Evolutionary conservation across 2,329 filamentous ascomycete species (phyloP).

Genomic region (Claviceps humidiphila): DNA sequence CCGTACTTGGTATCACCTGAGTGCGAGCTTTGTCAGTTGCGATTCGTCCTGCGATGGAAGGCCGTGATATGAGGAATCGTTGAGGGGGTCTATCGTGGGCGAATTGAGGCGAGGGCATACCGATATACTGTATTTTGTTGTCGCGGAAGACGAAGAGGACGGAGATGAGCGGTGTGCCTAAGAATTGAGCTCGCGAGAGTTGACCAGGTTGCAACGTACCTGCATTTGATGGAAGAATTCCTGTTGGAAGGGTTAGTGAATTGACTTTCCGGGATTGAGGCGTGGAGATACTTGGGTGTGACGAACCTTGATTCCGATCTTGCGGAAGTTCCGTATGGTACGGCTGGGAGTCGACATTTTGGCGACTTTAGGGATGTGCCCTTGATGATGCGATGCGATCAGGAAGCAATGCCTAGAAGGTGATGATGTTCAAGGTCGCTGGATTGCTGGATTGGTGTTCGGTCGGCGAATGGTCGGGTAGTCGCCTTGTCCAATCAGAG

Average conservation of each 20-base stretch:
- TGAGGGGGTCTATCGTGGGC: neutral
- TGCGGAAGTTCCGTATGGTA: constrained; percentile 76
- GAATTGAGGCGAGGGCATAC: constrained; percentile 20
- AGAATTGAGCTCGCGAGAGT: constrained; percentile 8
- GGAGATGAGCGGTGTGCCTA: neutral
- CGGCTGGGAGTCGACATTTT: constrained; percentile 83
- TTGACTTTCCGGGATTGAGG: neutral
- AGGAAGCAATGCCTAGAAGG: constrained; percentile 5
- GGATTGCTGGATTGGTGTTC: neutral
- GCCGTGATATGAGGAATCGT: neutral
- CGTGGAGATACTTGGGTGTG: neutral
- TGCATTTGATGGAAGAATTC: constrained; percentile 87
- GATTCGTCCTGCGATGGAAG: neutral
- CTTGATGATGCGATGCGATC: constrained; percentile 7
- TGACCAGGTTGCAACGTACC: constrained; percentile 41
- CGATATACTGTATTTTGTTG: constrained; percentile 36
- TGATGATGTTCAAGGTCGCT: constrained; percentile 1
- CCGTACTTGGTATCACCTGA: constrained; percentile 94
- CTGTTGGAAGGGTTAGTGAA: constrained; percentile 30
- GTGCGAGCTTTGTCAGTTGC: neutral
- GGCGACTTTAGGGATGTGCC: constrained; percentile 15
- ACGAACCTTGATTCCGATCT: constrained; percentile 73
- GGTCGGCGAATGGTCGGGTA: constrained; percentile 15
- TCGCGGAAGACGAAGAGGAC: neutral
- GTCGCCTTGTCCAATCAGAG: constrained; percentile 1